Percentiles rank a stretch among this genome's conserved stretches.
Conservation (phyloP, 2,329 filamentous ascomycete genomes). For the Xylariaceae sp. region DNA sequence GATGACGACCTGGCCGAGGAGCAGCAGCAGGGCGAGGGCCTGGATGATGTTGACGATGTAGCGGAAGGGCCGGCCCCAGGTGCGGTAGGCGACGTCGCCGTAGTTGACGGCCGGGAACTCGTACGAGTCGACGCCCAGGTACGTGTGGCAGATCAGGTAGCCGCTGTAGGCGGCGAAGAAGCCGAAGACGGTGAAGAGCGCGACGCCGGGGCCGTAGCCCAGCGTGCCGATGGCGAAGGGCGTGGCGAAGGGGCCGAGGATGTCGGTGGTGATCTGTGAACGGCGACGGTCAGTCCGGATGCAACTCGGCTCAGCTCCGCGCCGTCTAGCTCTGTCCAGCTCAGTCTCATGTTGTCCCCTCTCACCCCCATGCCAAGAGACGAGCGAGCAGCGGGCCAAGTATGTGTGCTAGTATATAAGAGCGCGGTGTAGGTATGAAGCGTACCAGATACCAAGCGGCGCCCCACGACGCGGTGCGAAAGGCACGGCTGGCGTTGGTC, state of each 20-base stretch:
- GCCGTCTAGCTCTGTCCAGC: too few species aligned
- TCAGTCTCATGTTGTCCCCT: too few species aligned
- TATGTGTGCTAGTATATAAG: constrained; percentile 32
- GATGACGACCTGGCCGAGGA: constrained; percentile 45
- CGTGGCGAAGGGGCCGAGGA: constrained; percentile 35
- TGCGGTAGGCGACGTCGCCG: constrained; percentile 41
- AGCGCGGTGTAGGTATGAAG: too few species aligned
- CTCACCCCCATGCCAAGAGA: too few species aligned
- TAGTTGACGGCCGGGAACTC: constrained; percentile 37
- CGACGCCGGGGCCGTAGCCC: constrained; percentile 37
- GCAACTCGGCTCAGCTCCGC: too few species aligned
- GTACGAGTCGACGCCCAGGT: constrained; percentile 38
- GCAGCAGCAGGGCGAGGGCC: constrained; percentile 40
- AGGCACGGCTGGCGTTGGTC: constrained; percentile 33
- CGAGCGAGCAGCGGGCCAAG: constrained; percentile 33
- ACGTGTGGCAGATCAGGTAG: constrained; percentile 37
- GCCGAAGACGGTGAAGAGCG: constrained; percentile 38
- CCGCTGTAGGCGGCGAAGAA: constrained; percentile 37
- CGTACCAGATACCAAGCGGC: constrained; percentile 41
- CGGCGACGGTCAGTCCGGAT: too few species aligned
- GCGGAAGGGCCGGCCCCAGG: constrained; percentile 36
- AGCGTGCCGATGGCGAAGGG: constrained; percentile 26
- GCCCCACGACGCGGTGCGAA: constrained; percentile 38
- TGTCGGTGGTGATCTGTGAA: constrained; percentile 43
- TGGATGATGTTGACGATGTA: constrained; percentile 42